These are phyloP conservation scores for Cutaneotrichosporon mucoides DNA, from an alignment of 1,284 basidiomycete genomes.

Conservation along the genomic window DNA sequence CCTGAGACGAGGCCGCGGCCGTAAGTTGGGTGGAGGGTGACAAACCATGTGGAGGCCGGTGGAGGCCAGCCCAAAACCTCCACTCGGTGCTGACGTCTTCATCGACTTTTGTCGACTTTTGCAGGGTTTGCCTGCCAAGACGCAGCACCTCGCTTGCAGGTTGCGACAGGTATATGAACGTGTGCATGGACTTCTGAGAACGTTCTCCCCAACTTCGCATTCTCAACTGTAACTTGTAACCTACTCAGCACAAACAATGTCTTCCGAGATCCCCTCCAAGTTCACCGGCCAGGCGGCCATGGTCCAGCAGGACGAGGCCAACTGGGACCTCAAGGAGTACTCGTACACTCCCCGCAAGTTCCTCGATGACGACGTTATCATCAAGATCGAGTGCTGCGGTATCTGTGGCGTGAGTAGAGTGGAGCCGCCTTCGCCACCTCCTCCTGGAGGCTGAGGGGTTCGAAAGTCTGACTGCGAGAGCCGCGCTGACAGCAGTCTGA, in stretches of 20 bases:
- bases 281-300: constrained; percentile 28
- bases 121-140: too few relatives aligned
- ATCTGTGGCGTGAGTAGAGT: constrained; percentile 17
- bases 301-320: constrained; percentile 19
- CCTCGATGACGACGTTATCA: constrained; percentile 29
- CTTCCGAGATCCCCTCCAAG: constrained; percentile 11
- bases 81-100: not conserved
- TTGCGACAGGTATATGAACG: too few relatives aligned
- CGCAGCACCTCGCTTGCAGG: too few relatives aligned
- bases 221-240: too few relatives aligned
- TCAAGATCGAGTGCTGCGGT: constrained; percentile 24
- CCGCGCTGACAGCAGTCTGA: constrained; percentile 19
- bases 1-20: too few relatives aligned
- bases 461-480: not conserved
- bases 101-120: too few relatives aligned
- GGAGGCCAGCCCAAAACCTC: not conserved
- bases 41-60: not conserved
- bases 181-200: too few relatives aligned
- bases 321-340: constrained; percentile 25
- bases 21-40: not conserved
- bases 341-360: constrained; percentile 31
- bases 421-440: not conserved
- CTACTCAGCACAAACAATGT: not conserved
- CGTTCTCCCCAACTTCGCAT: too few relatives aligned
- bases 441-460: too few relatives aligned